Conservation (phyloP, 139 green algal species). For the Limnomonas spitsbergensis region DNA sequence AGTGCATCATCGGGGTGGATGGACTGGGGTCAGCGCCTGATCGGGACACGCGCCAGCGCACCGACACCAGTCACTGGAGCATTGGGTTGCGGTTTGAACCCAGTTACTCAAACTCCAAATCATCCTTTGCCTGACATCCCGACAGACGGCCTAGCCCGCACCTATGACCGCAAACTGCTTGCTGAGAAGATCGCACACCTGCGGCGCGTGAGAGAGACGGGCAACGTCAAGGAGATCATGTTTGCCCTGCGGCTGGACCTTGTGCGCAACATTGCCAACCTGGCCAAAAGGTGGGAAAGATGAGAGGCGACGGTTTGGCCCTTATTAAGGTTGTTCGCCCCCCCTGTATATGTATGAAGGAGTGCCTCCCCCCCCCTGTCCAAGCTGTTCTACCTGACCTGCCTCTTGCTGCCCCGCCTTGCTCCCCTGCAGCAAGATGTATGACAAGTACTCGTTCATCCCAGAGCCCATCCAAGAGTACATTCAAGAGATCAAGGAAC, state of each 20-base stretch:
- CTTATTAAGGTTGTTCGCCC: neutral
- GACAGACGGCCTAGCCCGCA: no score
- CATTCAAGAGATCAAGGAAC: constrained; percentile 82
- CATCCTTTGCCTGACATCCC: no score
- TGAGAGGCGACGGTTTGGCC: neutral
- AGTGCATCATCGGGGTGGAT: neutral
- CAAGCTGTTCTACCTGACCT: no score
- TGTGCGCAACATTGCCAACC: constrained; percentile 92
- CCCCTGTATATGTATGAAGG: no score
- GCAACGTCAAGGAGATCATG: constrained; percentile 5
- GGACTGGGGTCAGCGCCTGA: no score
- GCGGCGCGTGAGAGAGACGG: neutral
- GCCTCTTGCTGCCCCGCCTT: neutral
- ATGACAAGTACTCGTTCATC: constrained; percentile 69
- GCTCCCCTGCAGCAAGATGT: constrained; percentile 35
- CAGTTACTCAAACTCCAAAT: no score
- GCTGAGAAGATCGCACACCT: constrained; percentile 31
- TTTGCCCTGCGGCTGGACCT: constrained; percentile 89
- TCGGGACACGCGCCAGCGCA: no score
- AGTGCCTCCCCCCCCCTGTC: no score
- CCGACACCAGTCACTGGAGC: no score
- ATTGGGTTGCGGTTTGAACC: no score
- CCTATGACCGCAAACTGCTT: constrained; percentile 85
- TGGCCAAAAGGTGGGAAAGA: constrained; percentile 61
- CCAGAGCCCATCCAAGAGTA: constrained; percentile 89